Base-by-base conservation (phyloP, 2,329 filamentous ascomycete genomes). In the Penicillium sp. region DNA sequence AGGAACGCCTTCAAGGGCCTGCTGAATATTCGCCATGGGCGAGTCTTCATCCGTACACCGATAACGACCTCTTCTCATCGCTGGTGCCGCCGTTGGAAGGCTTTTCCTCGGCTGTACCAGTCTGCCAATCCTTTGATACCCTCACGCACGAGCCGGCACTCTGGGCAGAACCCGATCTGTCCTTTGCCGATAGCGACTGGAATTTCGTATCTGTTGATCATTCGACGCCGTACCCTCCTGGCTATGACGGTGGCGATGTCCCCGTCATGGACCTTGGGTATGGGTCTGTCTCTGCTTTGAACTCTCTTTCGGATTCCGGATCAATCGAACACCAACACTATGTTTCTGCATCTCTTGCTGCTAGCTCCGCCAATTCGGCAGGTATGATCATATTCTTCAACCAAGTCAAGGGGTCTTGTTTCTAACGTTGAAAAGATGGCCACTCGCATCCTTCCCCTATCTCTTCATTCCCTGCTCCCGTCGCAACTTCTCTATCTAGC, bases 221-320 rank as follows among this genome's bases (percentile, higher is more conserved):
- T 41, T 19, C 45, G 6, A 45, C 56, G 7, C 48, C 60, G 1
- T 62, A 58, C 43, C 46, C 59, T 19, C 6, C 46, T 19, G 51
- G 27, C 41, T 50, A 58, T 45, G 60, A 64, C 43, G 50, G 54
- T 48, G 50, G 50, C 31, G 56, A 64, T 50, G 38, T 57, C 34
- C 23, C 59, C 34, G 43, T 58, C 34, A 50, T 59, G 29, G 56
- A 62, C 27, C 11, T 55, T 23, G 55, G 45, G 10, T 65, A 61
- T 51, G 60, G 57, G 38, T 45, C 59, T 45, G 45, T 54, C n/a
- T 53, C 64, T 29, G 55, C 58, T 44, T 62, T 62, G 45, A 40
- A 59, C 41, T 62, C 64, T 52, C 58, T 65, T 51, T 67, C 65
- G 25, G 64, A 66, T 50, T 62, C 58, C 23, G 65, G 56, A 36